These are phyloP conservation scores for Fusarium globosum DNA, from an alignment of 2,329 filamentous ascomycete genomes.

Conservation along the genomic window DNA sequence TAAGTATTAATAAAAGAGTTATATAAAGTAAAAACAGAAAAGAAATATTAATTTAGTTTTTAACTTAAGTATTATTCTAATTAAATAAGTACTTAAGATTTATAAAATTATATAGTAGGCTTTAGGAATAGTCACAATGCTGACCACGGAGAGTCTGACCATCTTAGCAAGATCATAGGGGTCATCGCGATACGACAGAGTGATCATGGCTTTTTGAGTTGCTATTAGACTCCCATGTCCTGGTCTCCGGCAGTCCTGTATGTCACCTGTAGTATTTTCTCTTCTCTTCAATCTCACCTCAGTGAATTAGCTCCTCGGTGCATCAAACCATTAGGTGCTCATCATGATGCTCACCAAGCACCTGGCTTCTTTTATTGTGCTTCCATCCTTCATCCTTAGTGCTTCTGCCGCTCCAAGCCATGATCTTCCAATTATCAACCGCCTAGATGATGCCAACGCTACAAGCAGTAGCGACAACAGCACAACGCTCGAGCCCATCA, in stretches of 20 bases:
- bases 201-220: background rate
- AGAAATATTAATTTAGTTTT: too few relatives aligned
- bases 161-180: background rate
- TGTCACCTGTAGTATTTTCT: background rate
- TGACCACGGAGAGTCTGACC: background rate
- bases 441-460: background rate
- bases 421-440: background rate
- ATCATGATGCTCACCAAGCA: background rate
- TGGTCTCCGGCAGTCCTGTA: background rate
- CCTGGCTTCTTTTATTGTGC: accelerated
- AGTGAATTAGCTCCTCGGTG: accelerated
- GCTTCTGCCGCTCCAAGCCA: background rate
- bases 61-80: too few relatives aligned
- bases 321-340: too few relatives aligned
- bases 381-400: background rate
- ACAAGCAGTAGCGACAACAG: background rate
- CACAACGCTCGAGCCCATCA: slow-evolving; percentile 17
- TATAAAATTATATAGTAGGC: too few relatives aligned
- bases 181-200: background rate
- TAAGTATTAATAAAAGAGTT: too few relatives aligned
- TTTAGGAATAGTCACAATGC: background rate
- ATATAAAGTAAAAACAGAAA: too few relatives aligned
- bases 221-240: background rate
- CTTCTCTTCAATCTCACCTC: background rate
- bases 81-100: too few relatives aligned